Evolutionary conservation across 805 yeast genomes (phyloP).

Genomic region (Ogataea saltuana): DNA sequence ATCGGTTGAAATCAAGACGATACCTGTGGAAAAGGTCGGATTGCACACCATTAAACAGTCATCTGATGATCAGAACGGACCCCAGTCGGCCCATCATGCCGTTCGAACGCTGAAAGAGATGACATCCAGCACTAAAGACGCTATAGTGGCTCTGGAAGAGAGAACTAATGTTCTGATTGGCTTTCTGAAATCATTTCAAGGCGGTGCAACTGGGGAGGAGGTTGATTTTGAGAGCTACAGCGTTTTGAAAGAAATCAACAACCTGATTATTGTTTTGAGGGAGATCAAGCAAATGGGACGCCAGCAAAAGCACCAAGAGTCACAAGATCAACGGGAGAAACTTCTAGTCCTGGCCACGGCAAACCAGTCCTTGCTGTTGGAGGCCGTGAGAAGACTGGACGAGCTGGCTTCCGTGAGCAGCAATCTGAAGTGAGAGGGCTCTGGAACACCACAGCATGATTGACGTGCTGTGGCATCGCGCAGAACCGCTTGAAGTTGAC

Average conservation of each 20-base stretch:
- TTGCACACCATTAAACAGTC: slow-evolving; percentile 16
- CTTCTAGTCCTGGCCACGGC: slow-evolving; percentile 8
- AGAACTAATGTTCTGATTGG: slow-evolving; percentile 12
- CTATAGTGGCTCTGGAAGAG: slow-evolving; percentile 6
- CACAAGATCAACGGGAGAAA: background rate
- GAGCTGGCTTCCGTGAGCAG: slow-evolving; percentile 6
- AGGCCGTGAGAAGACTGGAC: slow-evolving; percentile 14
- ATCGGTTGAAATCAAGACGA: slow-evolving; percentile 13
- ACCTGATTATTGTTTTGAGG: slow-evolving; percentile 14
- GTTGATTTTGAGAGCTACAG: slow-evolving; percentile 5
- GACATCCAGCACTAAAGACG: background rate
- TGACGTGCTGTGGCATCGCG: background rate
- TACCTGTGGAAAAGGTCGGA: slow-evolving; percentile 19
- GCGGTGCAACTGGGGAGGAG: slow-evolving; percentile 2
- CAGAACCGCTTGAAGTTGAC: no score
- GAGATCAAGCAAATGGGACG: slow-evolving; percentile 6
- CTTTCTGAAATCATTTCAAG: slow-evolving; percentile 15
- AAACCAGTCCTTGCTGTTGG: slow-evolving; percentile 15
- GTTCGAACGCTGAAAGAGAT: slow-evolving; percentile 6
- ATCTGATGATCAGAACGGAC: background rate
- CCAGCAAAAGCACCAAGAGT: no score
- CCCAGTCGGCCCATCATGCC: background rate
- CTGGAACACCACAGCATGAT: background rate
- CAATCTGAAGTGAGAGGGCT: background rate
- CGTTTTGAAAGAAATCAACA: slow-evolving; percentile 15